These are phyloP conservation scores for Oryza australiensis DNA, from an alignment of 176 grass and related monocot species.

Conservation along the genomic window DNA sequence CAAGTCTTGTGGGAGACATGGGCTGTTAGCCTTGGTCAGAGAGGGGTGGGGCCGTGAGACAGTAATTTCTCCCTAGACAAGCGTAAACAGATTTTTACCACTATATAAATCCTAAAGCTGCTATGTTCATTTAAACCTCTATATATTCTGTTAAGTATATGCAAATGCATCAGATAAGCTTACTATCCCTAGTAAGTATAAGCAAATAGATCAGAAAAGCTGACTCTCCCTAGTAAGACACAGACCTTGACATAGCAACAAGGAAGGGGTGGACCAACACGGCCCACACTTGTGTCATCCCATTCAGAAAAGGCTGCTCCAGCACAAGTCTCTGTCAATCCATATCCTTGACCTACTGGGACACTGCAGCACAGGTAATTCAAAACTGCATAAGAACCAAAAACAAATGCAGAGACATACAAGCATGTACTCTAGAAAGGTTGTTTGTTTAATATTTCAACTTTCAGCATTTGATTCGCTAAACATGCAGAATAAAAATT, in stretches of 20 bases:
- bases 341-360: slow-evolving; percentile 89
- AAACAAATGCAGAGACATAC: slow-evolving; percentile 15
- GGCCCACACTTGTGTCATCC: slow-evolving; percentile 66
- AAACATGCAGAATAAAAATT: background rate
- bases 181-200: background rate
- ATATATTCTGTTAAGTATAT: slow-evolving; percentile 4
- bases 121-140: background rate
- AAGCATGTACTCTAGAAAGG: background rate
- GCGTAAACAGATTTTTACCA: background rate
- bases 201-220: background rate
- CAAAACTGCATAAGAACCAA: slow-evolving; percentile 19
- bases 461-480: background rate
- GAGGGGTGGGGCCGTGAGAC: background rate
- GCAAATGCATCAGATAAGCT: background rate
- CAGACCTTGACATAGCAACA: slow-evolving; percentile 85
- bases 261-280: slow-evolving; percentile 85
- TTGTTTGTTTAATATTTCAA: background rate
- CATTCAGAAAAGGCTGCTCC: slow-evolving; percentile 76
- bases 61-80: background rate
- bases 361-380: slow-evolving; percentile 50
- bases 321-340: slow-evolving; percentile 89
- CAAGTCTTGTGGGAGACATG: background rate
- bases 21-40: too few species aligned
- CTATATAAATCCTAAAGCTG: background rate
- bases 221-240: background rate